Evolutionary conservation across 345 rosid genomes (phyloP).

Genomic region (Reutealis trisperma): DNA sequence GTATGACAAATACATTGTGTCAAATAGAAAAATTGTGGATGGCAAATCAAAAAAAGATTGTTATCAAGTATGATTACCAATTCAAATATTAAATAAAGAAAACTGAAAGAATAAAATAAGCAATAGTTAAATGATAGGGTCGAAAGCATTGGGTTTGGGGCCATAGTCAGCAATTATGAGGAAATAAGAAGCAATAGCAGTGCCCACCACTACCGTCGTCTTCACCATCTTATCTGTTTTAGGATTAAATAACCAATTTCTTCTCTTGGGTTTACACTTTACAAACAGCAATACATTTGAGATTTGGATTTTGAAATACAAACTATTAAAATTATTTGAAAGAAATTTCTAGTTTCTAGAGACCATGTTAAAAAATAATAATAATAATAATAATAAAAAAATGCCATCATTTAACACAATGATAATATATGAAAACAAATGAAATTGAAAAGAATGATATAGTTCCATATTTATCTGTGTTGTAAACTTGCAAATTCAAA

Average conservation of each 20-base stretch:
- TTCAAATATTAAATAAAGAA: not conserved
- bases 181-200: conserved; percentile 73
- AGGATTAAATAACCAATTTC: conserved; percentile 40
- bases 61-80: not conserved
- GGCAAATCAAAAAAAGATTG: too few species aligned
- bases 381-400: too few species aligned
- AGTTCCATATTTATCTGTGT: not conserved
- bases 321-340: too few species aligned
- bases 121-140: conserved; percentile 54
- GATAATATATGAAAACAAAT: not conserved
- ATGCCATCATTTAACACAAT: not conserved
- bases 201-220: conserved; percentile 76
- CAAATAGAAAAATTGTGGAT: not conserved
- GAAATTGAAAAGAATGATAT: not conserved
- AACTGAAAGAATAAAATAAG: not conserved
- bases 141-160: conserved; percentile 77
- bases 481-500: too few species aligned
- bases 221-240: conserved; percentile 70
- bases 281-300: too few species aligned
- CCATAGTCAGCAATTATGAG: conserved; percentile 93
- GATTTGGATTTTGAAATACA: too few species aligned
- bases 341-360: too few species aligned
- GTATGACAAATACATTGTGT: not conserved
- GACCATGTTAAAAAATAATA: not conserved
- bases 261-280: not conserved